Percentiles rank a stretch among this genome's conserved stretches.
phyloP scores from a whole-genome alignment of 164 flowering plant genomes.

The Berberis thunbergii region DNA sequence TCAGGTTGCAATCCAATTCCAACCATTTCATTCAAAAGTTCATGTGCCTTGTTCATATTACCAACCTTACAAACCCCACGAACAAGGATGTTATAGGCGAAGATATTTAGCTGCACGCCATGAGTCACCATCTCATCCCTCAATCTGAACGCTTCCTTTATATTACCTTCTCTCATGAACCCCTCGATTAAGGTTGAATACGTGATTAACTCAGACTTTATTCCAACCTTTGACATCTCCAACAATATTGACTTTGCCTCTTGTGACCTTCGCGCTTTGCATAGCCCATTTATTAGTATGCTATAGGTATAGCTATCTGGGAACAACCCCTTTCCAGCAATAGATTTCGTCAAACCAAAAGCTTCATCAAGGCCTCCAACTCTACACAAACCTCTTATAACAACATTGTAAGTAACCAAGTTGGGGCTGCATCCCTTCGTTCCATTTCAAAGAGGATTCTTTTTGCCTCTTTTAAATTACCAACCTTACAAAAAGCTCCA shows the following conservation, averaged over 20 bases:
- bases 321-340: constrained; percentile 43
- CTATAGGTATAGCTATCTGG: constrained; percentile 45
- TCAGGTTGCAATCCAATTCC: constrained; percentile 33
- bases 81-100: constrained; percentile 39
- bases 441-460: constrained; percentile 50
- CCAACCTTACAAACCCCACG: constrained; percentile 47
- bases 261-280: constrained; percentile 26
- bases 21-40: constrained; percentile 46
- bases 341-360: constrained; percentile 33
- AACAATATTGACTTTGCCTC: constrained; percentile 31
- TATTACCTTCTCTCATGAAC: constrained; percentile 42
- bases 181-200: constrained; percentile 50
- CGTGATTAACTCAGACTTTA: constrained; percentile 23
- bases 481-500: constrained; percentile 41
- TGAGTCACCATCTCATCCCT: constrained; percentile 44
- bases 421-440: constrained; percentile 53
- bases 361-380: constrained; percentile 51
- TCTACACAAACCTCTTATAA: constrained; percentile 58
- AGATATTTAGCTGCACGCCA: constrained; percentile 29
- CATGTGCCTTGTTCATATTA: constrained; percentile 38
- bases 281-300: constrained; percentile 37
- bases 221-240: constrained; percentile 40
- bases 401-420: constrained; percentile 43
- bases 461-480: constrained; percentile 39
- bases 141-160: constrained; percentile 38